A percentile compares a stretch with the other conserved stretches of the same genome.
phyloP scores from a whole-genome alignment of 352 stramenopile genomes.

The Hyaloperonospora brassicae region DNA sequence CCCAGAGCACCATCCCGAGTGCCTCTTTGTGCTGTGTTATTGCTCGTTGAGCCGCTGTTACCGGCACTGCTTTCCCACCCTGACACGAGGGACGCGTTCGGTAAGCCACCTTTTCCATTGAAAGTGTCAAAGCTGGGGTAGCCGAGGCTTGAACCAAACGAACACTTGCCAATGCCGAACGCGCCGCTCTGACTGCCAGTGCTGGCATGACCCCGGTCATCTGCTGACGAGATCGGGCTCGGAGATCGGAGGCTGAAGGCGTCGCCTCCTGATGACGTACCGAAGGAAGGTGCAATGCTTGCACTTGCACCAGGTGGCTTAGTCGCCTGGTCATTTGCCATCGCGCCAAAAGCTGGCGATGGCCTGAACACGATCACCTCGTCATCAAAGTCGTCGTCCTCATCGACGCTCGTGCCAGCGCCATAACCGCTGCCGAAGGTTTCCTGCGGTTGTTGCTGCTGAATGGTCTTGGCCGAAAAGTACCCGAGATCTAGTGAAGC shows the following conservation, averaged over 20 bases:
- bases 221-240: conserved; percentile 21
- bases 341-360: conserved; percentile 30
- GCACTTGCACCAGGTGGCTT: conserved; percentile 16
- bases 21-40: conserved; percentile 9
- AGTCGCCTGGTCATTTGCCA: conserved; percentile 17
- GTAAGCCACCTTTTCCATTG: conserved; percentile 36
- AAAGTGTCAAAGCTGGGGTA: conserved; percentile 66
- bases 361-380: conserved; percentile 83
- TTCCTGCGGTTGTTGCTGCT: conserved; percentile 13
- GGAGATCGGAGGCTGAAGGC: conserved; percentile 28
- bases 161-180: conserved; percentile 28
- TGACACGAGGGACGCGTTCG: conserved; percentile 30
- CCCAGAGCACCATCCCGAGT: conserved; percentile 14
- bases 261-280: conserved; percentile 17
- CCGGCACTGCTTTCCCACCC: conserved; percentile 42
- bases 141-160: conserved; percentile 41
- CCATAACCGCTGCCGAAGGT: conserved; percentile 4
- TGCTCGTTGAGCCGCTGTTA: conserved; percentile 10
- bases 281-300: conserved; percentile 15
- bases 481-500: conserved; percentile 28
- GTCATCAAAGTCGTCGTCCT: conserved; percentile 76
- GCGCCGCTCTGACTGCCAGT: conserved; percentile 20
- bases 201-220: conserved; percentile 10
- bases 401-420: conserved; percentile 20
- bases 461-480: conserved; percentile 16